A percentile compares a stretch with the other conserved stretches of the same genome.
These are phyloP conservation scores for Aureobasidium musti DNA, from an alignment of 2,329 filamentous ascomycete species.

Conservation along the genomic window DNA sequence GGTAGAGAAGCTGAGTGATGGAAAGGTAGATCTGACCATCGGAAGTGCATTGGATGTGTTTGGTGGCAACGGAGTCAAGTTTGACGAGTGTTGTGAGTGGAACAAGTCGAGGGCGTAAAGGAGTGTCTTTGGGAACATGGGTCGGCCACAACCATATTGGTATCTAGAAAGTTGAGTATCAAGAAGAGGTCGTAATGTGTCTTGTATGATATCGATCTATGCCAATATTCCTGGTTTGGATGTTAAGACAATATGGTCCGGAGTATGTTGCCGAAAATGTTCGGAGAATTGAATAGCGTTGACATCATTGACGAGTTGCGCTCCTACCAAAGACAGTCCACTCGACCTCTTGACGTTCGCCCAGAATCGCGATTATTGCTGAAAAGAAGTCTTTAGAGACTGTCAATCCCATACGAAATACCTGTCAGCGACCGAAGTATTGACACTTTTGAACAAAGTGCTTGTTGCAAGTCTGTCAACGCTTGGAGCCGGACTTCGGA, in stretches of 20 bases:
- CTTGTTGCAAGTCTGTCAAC: slow-evolving; percentile 17
- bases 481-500: slow-evolving; percentile 25
- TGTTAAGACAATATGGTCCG: background rate
- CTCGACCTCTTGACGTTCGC: background rate
- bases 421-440: background rate
- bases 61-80: slow-evolving; percentile 80
- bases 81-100: slow-evolving; percentile 89
- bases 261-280: background rate
- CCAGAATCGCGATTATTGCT: background rate
- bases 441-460: background rate
- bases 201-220: no score
- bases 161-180: no score
- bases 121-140: no score
- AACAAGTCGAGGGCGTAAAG: slow-evolving; percentile 51
- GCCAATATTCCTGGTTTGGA: no score
- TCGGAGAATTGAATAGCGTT: slow-evolving; percentile 4
- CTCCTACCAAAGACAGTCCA: background rate
- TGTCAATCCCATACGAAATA: no score
- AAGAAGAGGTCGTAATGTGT: background rate
- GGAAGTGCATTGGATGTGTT: slow-evolving; percentile 96
- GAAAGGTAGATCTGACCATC: slow-evolving; percentile 89
- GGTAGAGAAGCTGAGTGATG: slow-evolving; percentile 75
- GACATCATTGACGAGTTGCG: slow-evolving; percentile 8
- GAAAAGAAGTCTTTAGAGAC: background rate
- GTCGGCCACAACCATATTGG: no score